Conservation (phyloP, 1,139 yeast species). For the Hemisphaericaspora lyxosophila region DNA sequence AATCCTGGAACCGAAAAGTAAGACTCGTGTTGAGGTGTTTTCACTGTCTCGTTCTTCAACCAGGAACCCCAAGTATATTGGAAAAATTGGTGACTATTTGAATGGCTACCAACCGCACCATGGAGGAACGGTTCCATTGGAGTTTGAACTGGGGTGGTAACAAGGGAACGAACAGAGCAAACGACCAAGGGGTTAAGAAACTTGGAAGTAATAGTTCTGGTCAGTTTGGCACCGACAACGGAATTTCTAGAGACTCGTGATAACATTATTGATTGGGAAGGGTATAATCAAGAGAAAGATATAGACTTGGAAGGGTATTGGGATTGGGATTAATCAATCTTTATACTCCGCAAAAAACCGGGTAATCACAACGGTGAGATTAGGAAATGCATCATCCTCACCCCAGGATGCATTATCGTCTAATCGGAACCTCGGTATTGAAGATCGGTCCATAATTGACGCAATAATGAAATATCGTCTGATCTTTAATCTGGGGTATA, state of each 20-base stretch:
- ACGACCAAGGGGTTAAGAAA: not conserved
- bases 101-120: constrained; percentile 57
- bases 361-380: too few species aligned
- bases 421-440: too few species aligned
- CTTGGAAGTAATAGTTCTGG: not conserved
- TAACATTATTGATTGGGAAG: constrained; percentile 11
- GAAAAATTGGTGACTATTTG: constrained; percentile 73
- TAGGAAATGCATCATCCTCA: too few species aligned
- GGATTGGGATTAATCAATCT: too few species aligned
- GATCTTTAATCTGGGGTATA: too few species aligned
- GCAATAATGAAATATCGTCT: too few species aligned
- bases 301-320: too few species aligned
- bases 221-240: constrained; percentile 2
- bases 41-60: constrained; percentile 74
- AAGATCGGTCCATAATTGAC: too few species aligned
- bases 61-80: constrained; percentile 95
- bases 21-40: constrained; percentile 77
- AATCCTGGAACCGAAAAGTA: constrained; percentile 80
- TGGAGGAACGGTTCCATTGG: constrained; percentile 50
- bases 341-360: too few species aligned
- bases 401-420: too few species aligned
- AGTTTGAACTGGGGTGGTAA: constrained; percentile 12
- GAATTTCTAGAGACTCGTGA: constrained; percentile 9
- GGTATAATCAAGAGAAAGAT: too few species aligned
- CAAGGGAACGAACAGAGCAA: constrained; percentile 4